Evolutionary conservation across 2,329 filamentous ascomycete genomes (phyloP), one percentile per base, ranked within the genome.

Genomic region (Epichloe bromicola): DNA sequence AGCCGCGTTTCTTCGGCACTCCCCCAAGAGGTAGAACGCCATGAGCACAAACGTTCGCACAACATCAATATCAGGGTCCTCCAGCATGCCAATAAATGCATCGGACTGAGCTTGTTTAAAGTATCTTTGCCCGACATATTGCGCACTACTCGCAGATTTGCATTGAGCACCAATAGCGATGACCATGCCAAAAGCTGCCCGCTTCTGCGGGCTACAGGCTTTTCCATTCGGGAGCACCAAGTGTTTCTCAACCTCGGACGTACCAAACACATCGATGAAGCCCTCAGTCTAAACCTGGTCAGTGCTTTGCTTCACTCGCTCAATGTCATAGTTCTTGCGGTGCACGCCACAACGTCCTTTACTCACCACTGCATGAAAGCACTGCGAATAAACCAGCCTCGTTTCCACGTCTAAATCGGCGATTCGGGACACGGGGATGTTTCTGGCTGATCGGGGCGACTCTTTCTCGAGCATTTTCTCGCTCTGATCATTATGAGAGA

Each of bases 1-100:
- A 0, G 79, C 78, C 0, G 79, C 71, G 51, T 81, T 81, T 8
- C 78, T 68, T 34, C 75, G 74, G 50, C 78, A 81, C 5, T 75
- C 75, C 75, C 76, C 76, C 3, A 79, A 68, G 70, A 80, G 76
- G 55, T 79, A 81, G 54, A 79, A 79, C 0, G 76, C 70, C 72
- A 81, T 75, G 15, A 80, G 65, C 0, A 79, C 60, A 54, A 79
- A 81, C 0, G 68, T 64, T 15, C 74, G 65, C 4, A 78, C 71
- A 57, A 79, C 66, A 45, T 76, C 69, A n/a, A 79, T 62, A 36
- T 73, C 77, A 0, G 76, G 76, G 51, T 78, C 72, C 54, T 74
- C 71, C 0, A 80, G 59, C 43, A 62, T 56, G 19, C 56, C 56
- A 6, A 52, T 55, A 12, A 58, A 56, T 2, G 63, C 55, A 7